Evolutionary conservation across 768 basidiomycete genomes (phyloP).

Genomic region (Collybia mongolica): DNA sequence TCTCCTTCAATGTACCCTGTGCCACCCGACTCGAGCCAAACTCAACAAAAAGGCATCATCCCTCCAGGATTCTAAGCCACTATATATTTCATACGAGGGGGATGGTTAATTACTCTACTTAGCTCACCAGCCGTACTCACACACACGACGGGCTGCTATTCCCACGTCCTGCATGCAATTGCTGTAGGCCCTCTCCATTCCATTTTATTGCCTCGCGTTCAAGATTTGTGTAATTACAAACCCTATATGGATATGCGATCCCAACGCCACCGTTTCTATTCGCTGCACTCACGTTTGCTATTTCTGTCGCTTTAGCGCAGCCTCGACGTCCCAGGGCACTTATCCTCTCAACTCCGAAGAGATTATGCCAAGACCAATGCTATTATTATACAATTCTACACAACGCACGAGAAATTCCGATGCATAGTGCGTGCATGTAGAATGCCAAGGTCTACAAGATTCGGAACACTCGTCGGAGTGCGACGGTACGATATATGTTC

Average conservation of each 20-base stretch:
- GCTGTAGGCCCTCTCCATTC: not conserved
- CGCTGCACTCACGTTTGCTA: not conserved
- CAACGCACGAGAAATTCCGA: too few species aligned
- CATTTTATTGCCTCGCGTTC: not conserved
- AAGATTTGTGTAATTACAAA: not conserved
- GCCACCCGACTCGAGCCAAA: constrained; percentile 32
- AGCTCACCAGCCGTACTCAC: constrained; percentile 12
- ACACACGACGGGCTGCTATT: constrained; percentile 20
- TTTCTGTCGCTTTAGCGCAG: not conserved
- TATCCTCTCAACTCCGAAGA: not conserved
- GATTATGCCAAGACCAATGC: too few species aligned
- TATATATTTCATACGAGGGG: constrained; percentile 14
- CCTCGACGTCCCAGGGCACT: not conserved
- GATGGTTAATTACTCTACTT: constrained; percentile 10
- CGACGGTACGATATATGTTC: too few species aligned
- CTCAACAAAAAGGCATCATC: constrained; percentile 62
- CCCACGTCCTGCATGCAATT: constrained; percentile 8
- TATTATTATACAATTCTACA: too few species aligned
- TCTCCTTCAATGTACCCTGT: constrained; percentile 60
- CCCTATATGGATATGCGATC: not conserved
- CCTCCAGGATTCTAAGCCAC: constrained; percentile 78
- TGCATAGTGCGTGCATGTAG: too few species aligned
- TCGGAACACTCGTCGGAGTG: too few species aligned
- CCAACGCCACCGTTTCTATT: too few species aligned
- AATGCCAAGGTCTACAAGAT: too few species aligned